Evolutionary conservation across 441 rosid genomes (phyloP).

Genomic region (Arabidopsis hybrid): DNA sequence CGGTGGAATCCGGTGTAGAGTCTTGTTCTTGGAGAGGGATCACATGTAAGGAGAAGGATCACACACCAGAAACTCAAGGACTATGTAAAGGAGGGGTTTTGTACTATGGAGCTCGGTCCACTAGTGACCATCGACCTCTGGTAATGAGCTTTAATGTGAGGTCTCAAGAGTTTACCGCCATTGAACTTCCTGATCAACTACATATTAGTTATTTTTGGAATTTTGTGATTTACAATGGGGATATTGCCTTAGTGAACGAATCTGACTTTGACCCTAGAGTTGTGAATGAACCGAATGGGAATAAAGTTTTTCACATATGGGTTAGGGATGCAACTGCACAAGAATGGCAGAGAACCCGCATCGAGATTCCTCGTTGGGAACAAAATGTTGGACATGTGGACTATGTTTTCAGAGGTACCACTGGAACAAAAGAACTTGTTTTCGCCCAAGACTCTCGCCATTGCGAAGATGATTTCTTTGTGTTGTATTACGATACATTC

Average conservation of each 20-base stretch:
- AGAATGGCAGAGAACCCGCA: not conserved
- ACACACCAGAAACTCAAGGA: not conserved
- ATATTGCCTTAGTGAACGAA: not conserved
- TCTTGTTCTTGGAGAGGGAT: not conserved
- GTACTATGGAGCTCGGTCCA: not conserved
- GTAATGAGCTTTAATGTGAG: slow-evolving; percentile 5
- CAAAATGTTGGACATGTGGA: not conserved
- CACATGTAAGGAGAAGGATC: not conserved
- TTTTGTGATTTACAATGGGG: not conserved
- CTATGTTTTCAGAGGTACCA: not conserved
- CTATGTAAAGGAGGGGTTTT: not conserved
- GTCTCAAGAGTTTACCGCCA: not conserved
- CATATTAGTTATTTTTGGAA: not conserved
- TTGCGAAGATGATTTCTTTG: too few relatives aligned
- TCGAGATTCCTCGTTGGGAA: not conserved
- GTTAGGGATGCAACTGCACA: too few relatives aligned
- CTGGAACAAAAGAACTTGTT: slow-evolving; percentile 7
- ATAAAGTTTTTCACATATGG: too few relatives aligned
- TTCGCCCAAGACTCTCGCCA: not conserved
- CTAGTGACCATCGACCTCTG: not conserved
- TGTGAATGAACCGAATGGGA: too few relatives aligned
- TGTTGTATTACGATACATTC: too few relatives aligned
- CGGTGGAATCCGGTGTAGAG: not conserved
- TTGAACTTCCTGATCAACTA: not conserved
- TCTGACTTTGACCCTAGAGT: too few relatives aligned